A percentile compares a stretch with the other conserved stretches of the same genome.
Evolutionary conservation across 768 basidiomycete genomes (phyloP).

Genomic region (Pleurotus eryngii): DNA sequence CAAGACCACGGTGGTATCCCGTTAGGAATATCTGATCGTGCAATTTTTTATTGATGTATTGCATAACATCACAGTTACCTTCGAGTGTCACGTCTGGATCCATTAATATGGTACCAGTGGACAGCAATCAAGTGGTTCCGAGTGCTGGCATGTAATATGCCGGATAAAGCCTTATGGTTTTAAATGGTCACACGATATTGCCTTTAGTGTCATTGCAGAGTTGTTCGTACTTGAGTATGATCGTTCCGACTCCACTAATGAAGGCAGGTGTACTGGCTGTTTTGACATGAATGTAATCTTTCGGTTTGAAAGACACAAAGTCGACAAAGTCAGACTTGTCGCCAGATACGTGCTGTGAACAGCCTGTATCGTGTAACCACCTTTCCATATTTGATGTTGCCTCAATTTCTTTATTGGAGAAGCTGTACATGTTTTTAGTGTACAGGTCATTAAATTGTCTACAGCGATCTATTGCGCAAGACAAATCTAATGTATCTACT

Average conservation of each 20-base stretch:
- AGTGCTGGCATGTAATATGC: not conserved
- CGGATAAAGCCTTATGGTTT: not conserved
- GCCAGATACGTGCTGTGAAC: constrained; percentile 13
- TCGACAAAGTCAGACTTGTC: not conserved
- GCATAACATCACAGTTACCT: not conserved
- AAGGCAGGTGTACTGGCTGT: not conserved
- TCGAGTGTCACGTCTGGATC: not conserved
- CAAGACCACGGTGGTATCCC: not conserved
- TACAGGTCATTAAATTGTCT: too few relatives aligned
- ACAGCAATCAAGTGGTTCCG: not conserved
- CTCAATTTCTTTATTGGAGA: too few relatives aligned
- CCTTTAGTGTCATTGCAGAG: not conserved
- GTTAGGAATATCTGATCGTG: not conserved
- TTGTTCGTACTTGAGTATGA: not conserved
- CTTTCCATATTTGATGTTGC: not conserved
- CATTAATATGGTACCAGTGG: not conserved
- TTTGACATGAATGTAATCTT: not conserved
- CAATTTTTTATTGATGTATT: not conserved
- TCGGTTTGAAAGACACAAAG: not conserved
- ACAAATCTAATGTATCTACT: too few relatives aligned
- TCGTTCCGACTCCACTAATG: not conserved
- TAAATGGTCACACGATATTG: not conserved
- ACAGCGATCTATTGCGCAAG: too few relatives aligned
- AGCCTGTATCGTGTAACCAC: not conserved
- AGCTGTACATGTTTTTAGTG: too few relatives aligned